A percentile compares a stretch with the other conserved stretches of the same genome.
Conservation (phyloP, 2,329 filamentous ascomycete species). For the Lachnellula hyalina region DNA sequence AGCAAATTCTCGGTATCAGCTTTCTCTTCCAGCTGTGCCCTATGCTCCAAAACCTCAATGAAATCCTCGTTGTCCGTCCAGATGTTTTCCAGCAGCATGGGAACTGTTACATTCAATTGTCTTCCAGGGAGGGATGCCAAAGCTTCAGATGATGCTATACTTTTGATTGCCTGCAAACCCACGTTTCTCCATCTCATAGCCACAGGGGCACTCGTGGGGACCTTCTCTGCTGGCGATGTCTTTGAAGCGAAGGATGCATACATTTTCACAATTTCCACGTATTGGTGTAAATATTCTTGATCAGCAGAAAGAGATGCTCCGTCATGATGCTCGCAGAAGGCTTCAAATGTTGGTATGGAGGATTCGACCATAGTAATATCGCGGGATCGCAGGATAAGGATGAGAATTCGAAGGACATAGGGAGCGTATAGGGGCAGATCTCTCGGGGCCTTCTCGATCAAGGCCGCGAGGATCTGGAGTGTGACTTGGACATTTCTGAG, state of each 20-base stretch:
- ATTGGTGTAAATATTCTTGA: constrained; percentile 74
- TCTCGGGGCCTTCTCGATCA: constrained; percentile 89
- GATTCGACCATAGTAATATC: constrained; percentile 93
- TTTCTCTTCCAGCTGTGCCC: constrained; percentile 63
- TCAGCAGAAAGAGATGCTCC: constrained; percentile 80
- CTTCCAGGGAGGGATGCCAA: constrained; percentile 69
- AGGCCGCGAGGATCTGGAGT: constrained; percentile 81
- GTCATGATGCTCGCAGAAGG: constrained; percentile 86
- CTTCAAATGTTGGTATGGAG: constrained; percentile 78
- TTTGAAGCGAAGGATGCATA: constrained; percentile 79
- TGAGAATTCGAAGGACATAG: constrained; percentile 78
- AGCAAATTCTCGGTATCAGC: constrained; percentile 57
- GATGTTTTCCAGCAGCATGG: constrained; percentile 80
- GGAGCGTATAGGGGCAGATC: constrained; percentile 85
- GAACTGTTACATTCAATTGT: constrained; percentile 74
- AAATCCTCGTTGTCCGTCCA: constrained; percentile 69
- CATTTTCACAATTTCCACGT: constrained; percentile 71
- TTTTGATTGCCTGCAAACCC: constrained; percentile 73
- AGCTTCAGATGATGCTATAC: constrained; percentile 73
- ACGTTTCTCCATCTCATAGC: constrained; percentile 72
- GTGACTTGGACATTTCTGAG: constrained; percentile 87
- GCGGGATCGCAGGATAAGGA: constrained; percentile 74
- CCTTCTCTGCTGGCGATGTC: constrained; percentile 45
- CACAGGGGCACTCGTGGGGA: constrained; percentile 62
- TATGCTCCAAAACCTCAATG: constrained; percentile 61